Evolutionary conservation across 2,329 filamentous ascomycete species (phyloP).

Genomic region (Verticillium longisporum): DNA sequence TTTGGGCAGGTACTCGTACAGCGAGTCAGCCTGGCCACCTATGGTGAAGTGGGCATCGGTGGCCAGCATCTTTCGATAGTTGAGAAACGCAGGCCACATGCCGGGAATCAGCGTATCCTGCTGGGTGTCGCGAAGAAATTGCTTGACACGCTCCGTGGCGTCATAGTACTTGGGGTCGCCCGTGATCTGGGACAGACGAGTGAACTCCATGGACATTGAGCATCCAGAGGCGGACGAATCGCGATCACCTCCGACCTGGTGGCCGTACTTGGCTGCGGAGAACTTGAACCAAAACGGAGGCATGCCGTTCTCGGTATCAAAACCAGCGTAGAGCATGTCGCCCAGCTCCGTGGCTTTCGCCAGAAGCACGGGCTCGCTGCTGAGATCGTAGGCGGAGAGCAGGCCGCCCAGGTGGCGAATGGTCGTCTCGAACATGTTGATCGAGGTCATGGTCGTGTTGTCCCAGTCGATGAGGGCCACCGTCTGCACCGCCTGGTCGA

Average conservation of each 20-base stretch:
- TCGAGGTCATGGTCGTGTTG: conserved; percentile 34
- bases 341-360: conserved; percentile 45
- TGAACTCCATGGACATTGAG: conserved; percentile 68
- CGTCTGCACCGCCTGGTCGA: conserved; percentile 40
- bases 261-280: conserved; percentile 27
- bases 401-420: conserved; percentile 48
- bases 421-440: conserved; percentile 59
- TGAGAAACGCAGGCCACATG: conserved; percentile 62
- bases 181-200: conserved; percentile 66
- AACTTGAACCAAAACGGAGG: conserved; percentile 41
- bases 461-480: conserved; percentile 50
- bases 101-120: conserved; percentile 62
- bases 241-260: conserved; percentile 24
- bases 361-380: conserved; percentile 36
- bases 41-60: conserved; percentile 32
- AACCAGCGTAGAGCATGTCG: conserved; percentile 45
- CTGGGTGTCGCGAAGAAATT: conserved; percentile 59
- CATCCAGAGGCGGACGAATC: conserved; percentile 45
- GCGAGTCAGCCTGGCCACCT: conserved; percentile 38
- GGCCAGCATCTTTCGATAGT: conserved; percentile 48
- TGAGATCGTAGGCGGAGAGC: conserved; percentile 45
- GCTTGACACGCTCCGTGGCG: conserved; percentile 66
- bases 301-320: conserved; percentile 48
- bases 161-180: conserved; percentile 69
- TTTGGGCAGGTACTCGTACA: conserved; percentile 56